Evolutionary conservation across 1,284 basidiomycete genomes (phyloP).

Genomic region (Rhodotorula glutinis): DNA sequence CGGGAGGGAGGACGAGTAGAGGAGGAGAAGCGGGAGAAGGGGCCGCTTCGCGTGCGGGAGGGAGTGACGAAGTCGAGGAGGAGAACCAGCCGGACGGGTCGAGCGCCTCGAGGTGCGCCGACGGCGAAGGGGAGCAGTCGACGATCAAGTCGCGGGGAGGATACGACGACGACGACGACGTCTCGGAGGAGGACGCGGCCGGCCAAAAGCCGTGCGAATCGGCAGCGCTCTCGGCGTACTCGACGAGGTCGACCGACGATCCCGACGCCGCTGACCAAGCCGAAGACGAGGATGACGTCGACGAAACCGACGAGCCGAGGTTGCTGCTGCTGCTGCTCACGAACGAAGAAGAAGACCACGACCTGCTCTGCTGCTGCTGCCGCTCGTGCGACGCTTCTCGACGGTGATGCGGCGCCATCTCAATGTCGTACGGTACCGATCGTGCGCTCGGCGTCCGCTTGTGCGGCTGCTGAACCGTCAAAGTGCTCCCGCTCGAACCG

Average conservation of each 20-base stretch:
- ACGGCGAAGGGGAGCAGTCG: too few relatives aligned
- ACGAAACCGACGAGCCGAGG: not conserved
- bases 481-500: too few relatives aligned
- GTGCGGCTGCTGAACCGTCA: too few relatives aligned
- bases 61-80: not conserved
- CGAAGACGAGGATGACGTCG: not conserved
- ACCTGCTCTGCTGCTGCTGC: constrained; percentile 2
- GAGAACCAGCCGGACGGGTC: constrained; percentile 1
- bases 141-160: too few relatives aligned
- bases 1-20: not conserved
- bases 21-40: not conserved
- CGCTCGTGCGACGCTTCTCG: not conserved
- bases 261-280: not conserved
- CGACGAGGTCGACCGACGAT: constrained; percentile 9
- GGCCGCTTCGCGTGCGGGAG: not conserved
- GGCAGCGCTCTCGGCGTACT: constrained; percentile 4
- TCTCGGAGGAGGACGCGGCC: too few relatives aligned
- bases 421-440: not conserved
- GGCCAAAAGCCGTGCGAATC: not conserved
- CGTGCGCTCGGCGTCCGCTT: not conserved
- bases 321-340: not conserved
- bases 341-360: not conserved
- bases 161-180: not conserved
- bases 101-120: not conserved
- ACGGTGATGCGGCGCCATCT: not conserved